These are phyloP conservation scores for Penicillium thymicola DNA, from an alignment of 2,329 filamentous ascomycete genomes.

Conservation along the genomic window DNA sequence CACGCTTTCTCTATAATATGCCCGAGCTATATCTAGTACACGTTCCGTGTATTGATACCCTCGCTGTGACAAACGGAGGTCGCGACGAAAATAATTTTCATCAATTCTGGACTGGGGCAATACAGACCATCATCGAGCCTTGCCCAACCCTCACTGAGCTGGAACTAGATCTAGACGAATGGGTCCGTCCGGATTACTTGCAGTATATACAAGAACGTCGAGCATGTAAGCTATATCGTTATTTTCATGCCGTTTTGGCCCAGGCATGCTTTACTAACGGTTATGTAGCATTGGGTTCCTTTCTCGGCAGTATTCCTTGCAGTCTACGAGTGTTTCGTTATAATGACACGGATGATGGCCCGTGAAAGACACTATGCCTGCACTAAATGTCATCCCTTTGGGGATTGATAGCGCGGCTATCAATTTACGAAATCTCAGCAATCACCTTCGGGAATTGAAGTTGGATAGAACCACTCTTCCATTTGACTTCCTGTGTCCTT, in stretches of 20 bases:
- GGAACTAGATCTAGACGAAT: constrained; percentile 3
- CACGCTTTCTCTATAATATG: constrained; percentile 6
- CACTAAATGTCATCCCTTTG: neutral
- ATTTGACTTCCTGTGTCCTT: constrained; percentile 2
- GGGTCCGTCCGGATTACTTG: constrained; percentile 6
- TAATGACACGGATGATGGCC: neutral
- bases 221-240: constrained; percentile 3
- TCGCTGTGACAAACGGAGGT: neutral
- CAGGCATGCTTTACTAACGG: neutral
- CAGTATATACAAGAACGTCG: constrained; percentile 8
- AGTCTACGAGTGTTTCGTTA: neutral
- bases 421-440: constrained; percentile 3
- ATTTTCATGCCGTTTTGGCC: neutral
- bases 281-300: constrained; percentile 1
- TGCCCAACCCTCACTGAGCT: constrained; percentile 1
- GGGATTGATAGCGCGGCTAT: neutral
- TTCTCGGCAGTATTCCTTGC: neutral
- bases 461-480: neutral
- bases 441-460: neutral
- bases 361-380: neutral
- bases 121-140: neutral
- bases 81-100: neutral
- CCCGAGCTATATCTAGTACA: neutral
- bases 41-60: constrained; percentile 5
- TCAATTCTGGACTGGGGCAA: constrained; percentile 5